phyloP scores from a whole-genome alignment of 1,284 basidiomycete genomes.

The Caloboletus firmus region DNA sequence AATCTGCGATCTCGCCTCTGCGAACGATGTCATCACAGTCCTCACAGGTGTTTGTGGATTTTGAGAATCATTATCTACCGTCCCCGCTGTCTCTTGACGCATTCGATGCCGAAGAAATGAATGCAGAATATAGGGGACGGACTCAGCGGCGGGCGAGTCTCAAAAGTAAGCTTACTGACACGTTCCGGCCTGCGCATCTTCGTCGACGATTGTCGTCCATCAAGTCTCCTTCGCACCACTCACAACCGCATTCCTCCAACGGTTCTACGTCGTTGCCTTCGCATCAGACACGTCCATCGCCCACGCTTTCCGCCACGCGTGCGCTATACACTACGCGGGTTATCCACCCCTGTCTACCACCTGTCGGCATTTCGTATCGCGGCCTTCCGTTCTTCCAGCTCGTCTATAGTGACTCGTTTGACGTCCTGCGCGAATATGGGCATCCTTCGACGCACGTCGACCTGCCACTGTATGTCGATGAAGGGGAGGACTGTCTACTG shows the following conservation, averaged over 20 bases:
- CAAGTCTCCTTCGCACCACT: conserved; percentile 30
- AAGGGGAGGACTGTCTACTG: conserved; percentile 76
- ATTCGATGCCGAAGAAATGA: conserved; percentile 35
- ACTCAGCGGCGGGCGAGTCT: conserved; percentile 46
- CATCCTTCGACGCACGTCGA: conserved; percentile 70
- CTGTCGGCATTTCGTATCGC: conserved; percentile 61
- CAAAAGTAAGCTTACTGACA: conserved; percentile 47
- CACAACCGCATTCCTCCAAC: conserved; percentile 13
- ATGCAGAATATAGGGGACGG: conserved; percentile 41
- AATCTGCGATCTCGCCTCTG: conserved; percentile 38
- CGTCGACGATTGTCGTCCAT: conserved; percentile 38
- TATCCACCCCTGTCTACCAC: conserved; percentile 65
- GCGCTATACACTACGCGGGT: conserved; percentile 64
- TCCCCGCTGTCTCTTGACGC: conserved; percentile 23
- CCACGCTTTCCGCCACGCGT: conserved; percentile 45
- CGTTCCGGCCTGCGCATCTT: conserved; percentile 38
- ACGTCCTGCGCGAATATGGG: conserved; percentile 71
- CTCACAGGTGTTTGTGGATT: conserved; percentile 38
- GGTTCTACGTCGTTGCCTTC: conserved; percentile 11
- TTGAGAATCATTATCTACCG: conserved; percentile 24
- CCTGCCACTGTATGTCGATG: conserved; percentile 72
- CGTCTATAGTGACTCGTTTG: conserved; percentile 56
- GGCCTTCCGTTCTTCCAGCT: conserved; percentile 73
- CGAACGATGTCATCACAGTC: conserved; percentile 34
- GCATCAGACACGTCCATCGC: conserved; percentile 31